These are phyloP conservation scores for Suhomyces panamericanus DNA, from an alignment of 1,139 yeast species.

Conservation along the genomic window DNA sequence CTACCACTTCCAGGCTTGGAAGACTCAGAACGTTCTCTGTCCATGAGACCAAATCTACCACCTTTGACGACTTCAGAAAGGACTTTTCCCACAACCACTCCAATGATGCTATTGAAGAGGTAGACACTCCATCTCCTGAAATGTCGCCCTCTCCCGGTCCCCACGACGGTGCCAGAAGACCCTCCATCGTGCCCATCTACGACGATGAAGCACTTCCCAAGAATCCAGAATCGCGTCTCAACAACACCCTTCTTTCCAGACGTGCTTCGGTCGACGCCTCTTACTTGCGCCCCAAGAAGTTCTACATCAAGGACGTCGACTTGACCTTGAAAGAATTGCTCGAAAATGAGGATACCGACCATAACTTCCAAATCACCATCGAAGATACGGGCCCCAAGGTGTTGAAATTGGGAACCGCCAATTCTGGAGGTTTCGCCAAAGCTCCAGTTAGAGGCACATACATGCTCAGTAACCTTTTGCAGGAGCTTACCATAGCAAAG, in stretches of 20 bases:
- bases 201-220: slow-evolving; percentile 13
- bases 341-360: slow-evolving; percentile 82
- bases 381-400: slow-evolving; percentile 96
- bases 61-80: slow-evolving; percentile 15
- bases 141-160: slow-evolving; percentile 14
- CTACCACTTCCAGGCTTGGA: slow-evolving; percentile 39
- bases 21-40: slow-evolving; percentile 56
- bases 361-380: slow-evolving; percentile 82
- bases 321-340: slow-evolving; percentile 68
- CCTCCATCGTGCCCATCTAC: slow-evolving; percentile 39
- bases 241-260: slow-evolving; percentile 1
- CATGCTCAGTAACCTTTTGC: slow-evolving; percentile 83
- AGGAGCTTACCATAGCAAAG: slow-evolving; percentile 86
- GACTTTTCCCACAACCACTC: slow-evolving; percentile 2
- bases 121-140: slow-evolving; percentile 10
- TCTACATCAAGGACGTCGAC: slow-evolving; percentile 75
- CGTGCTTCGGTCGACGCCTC: slow-evolving; percentile 72
- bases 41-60: slow-evolving; percentile 29
- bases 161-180: slow-evolving; percentile 12
- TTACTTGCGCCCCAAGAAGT: slow-evolving; percentile 46
- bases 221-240: background rate
- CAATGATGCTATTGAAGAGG: slow-evolving; percentile 3
- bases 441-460: slow-evolving; percentile 84
- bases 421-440: slow-evolving; percentile 76
- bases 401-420: slow-evolving; percentile 76